Percentiles rank a stretch among this genome's conserved stretches.
These are phyloP conservation scores for Pestalotiopsis sp. DNA, from an alignment of 2,329 filamentous ascomycete species.

Conservation along the genomic window DNA sequence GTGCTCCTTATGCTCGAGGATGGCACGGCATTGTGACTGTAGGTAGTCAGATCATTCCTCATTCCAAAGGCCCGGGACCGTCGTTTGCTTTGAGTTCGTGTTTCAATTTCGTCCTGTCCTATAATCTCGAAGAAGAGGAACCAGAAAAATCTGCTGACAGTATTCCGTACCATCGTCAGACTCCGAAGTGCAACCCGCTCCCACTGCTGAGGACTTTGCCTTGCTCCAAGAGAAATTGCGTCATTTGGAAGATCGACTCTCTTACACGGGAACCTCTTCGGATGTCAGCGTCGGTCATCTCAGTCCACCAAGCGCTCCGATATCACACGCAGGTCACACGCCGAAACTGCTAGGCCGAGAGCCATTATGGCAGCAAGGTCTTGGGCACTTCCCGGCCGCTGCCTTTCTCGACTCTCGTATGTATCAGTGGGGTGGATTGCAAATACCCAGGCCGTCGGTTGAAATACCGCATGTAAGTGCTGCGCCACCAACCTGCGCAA, in stretches of 20 bases:
- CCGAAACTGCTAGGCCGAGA: conserved; percentile 14
- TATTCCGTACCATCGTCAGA: conserved; percentile 5
- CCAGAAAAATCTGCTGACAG: not conserved
- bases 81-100: not conserved
- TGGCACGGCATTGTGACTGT: conserved; percentile 45
- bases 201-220: conserved; percentile 42
- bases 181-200: conserved; percentile 34
- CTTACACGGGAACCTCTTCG: conserved; percentile 19
- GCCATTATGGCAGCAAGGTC: conserved; percentile 21
- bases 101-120: not conserved
- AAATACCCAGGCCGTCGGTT: conserved; percentile 39
- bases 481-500: not conserved
- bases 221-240: conserved; percentile 37
- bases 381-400: conserved; percentile 41
- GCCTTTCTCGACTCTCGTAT: conserved; percentile 45
- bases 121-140: not conserved
- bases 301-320: conserved; percentile 22
- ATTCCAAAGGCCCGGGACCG: not conserved
- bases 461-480: conserved; percentile 40
- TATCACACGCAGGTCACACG: conserved; percentile 21
- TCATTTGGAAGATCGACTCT: conserved; percentile 40
- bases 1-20: conserved; percentile 48
- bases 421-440: conserved; percentile 38
- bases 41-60: not conserved
- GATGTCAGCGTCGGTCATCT: conserved; percentile 17